Conservation (phyloP, 371 early-diverging fungal genomes). For the Nematocida ironsii region DNA sequence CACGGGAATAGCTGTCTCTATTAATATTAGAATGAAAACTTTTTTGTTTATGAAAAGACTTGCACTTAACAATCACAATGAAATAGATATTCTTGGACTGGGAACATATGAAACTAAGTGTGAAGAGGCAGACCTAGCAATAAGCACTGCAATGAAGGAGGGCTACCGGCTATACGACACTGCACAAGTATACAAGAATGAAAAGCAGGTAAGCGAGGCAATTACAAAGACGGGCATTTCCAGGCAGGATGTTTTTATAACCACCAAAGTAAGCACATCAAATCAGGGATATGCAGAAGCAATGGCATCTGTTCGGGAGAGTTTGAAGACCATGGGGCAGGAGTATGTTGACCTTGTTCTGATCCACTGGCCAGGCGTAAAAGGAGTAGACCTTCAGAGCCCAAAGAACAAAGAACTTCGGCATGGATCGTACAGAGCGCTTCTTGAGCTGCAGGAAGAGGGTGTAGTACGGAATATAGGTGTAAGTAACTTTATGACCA, state of each 20-base stretch:
- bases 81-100: constrained; percentile 65
- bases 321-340: constrained; percentile 74
- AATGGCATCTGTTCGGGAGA: constrained; percentile 70
- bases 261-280: constrained; percentile 78
- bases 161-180: constrained; percentile 79
- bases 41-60: constrained; percentile 32
- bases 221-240: constrained; percentile 73
- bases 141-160: constrained; percentile 71
- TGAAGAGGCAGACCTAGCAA: constrained; percentile 71
- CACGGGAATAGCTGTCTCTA: too few relatives aligned
- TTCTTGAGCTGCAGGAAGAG: constrained; percentile 51
- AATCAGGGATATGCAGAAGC: constrained; percentile 71
- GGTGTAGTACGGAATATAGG: constrained; percentile 72
- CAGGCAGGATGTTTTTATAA: constrained; percentile 78
- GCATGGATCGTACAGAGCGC: constrained; percentile 43
- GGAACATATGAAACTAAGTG: constrained; percentile 63
- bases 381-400: constrained; percentile 45
- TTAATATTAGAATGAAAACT: neutral
- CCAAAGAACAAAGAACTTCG: constrained; percentile 45
- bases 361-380: constrained; percentile 75
- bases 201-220: constrained; percentile 76
- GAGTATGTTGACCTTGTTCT: constrained; percentile 84
- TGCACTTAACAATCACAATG: constrained; percentile 59
- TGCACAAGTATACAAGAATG: constrained; percentile 75
- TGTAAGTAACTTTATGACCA: constrained; percentile 76